phyloP scores from a whole-genome alignment of 2,329 filamentous ascomycete genomes.

The Epichloe brachyelytri region DNA sequence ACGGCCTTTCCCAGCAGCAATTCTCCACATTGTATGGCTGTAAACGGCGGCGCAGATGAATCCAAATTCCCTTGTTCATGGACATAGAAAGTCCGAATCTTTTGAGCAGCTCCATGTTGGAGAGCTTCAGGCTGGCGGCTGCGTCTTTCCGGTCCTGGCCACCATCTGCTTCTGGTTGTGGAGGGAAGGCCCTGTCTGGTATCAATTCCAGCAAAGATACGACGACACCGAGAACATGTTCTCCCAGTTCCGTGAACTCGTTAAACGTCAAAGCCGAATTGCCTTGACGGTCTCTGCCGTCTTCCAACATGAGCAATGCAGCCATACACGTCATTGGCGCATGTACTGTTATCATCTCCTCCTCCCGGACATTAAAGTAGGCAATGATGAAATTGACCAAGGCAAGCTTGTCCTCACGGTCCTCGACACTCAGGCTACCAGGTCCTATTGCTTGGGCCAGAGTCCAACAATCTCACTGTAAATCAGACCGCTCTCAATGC shows the following conservation, averaged over 20 bases:
- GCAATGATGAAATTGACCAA: conserved; percentile 70
- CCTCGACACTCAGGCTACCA: conserved; percentile 27
- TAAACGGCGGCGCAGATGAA: conserved; percentile 45
- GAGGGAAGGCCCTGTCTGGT: conserved; percentile 48
- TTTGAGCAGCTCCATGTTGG: conserved; percentile 43
- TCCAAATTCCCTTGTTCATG: conserved; percentile 59
- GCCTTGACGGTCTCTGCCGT: conserved; percentile 29
- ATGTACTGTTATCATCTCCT: conserved; percentile 86
- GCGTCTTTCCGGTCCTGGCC: background rate
- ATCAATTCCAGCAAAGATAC: conserved; percentile 48
- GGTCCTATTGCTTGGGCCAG: conserved; percentile 45
- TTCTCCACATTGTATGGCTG: conserved; percentile 40
- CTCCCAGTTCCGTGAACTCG: conserved; percentile 18
- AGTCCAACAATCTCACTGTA: conserved; percentile 71
- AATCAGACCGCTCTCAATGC: conserved; percentile 86
- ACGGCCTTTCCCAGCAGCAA: conserved; percentile 50
- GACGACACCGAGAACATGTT: conserved; percentile 33
- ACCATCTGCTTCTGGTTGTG: conserved; percentile 10
- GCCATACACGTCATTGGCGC: conserved; percentile 52
- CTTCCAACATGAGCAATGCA: conserved; percentile 53
- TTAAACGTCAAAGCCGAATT: conserved; percentile 18
- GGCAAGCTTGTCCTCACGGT: conserved; percentile 50
- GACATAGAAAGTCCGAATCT: conserved; percentile 54
- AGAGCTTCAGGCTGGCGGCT: conserved; percentile 6
- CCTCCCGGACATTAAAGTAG: conserved; percentile 87